phyloP scores from a whole-genome alignment of 2,329 filamentous ascomycete species.

The Fusarium torulosum region DNA sequence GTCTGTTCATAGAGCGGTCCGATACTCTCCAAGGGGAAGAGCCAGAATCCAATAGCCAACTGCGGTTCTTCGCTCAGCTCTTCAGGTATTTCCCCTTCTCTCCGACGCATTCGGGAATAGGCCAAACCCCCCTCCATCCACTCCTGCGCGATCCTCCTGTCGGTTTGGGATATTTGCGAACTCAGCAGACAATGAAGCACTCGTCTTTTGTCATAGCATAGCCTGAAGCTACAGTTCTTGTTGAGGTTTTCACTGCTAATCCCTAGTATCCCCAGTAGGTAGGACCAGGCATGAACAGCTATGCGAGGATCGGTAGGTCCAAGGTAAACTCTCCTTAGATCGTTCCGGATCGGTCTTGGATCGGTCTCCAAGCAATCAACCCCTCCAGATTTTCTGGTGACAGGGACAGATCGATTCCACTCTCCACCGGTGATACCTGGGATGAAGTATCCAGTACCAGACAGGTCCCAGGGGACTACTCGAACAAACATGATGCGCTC shows the following conservation, averaged over 20 bases:
- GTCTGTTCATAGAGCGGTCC: background rate
- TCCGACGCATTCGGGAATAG: background rate
- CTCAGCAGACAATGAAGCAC: too few species aligned
- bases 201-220: background rate
- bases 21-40: background rate
- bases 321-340: background rate
- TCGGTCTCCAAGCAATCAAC: background rate
- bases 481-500: background rate
- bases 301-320: background rate
- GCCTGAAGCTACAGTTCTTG: too few species aligned
- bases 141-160: too few species aligned
- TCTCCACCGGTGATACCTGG: background rate
- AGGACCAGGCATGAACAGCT: background rate
- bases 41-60: conserved; percentile 1
- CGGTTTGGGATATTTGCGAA: too few species aligned
- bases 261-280: too few species aligned
- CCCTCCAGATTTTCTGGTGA: too few species aligned
- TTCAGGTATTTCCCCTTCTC: too few species aligned
- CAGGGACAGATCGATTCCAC: background rate
- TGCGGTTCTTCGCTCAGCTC: background rate
- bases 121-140: background rate
- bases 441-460: too few species aligned
- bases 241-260: background rate
- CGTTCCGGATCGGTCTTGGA: background rate
- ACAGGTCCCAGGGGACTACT: background rate